Conservation (phyloP, 2,329 filamentous ascomycete genomes). For the Fusarium sp. region DNA sequence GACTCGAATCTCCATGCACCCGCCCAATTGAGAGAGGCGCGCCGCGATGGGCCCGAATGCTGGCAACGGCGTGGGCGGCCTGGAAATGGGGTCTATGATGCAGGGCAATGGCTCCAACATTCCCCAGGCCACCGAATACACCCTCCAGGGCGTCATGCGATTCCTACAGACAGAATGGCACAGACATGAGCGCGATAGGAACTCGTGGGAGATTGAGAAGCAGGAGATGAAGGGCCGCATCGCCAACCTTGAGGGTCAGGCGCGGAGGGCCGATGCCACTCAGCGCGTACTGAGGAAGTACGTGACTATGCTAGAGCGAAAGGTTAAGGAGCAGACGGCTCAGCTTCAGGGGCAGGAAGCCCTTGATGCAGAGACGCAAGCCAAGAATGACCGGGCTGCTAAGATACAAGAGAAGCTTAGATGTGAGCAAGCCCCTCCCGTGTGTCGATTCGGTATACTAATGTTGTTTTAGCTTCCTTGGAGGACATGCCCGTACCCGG, state of each 20-base stretch:
- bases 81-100: constrained; percentile 61
- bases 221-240: constrained; percentile 99
- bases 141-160: constrained; percentile 88
- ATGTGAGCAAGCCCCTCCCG: constrained; percentile 55
- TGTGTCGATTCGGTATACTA: constrained; percentile 15
- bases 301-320: constrained; percentile 88
- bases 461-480: constrained; percentile 53
- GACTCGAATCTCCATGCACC: constrained; percentile 54
- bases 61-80: constrained; percentile 60
- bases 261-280: constrained; percentile 85
- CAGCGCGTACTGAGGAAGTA: constrained; percentile 93
- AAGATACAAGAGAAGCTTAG: constrained; percentile 69
- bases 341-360: constrained; percentile 68
- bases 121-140: constrained; percentile 72
- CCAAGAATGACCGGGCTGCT: constrained; percentile 65
- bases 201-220: constrained; percentile 98
- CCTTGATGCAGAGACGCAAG: constrained; percentile 56
- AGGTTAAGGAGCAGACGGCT: constrained; percentile 83
- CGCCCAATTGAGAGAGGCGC: constrained; percentile 52
- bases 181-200: constrained; percentile 95
- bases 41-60: constrained; percentile 58
- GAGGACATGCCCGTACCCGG: constrained; percentile 59
- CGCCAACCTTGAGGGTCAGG: constrained; percentile 91
- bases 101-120: constrained; percentile 62
- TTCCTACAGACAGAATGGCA: constrained; percentile 99